Evolutionary conservation across 176 grass and related monocot species (phyloP).

Genomic region (Phragmites australis): DNA sequence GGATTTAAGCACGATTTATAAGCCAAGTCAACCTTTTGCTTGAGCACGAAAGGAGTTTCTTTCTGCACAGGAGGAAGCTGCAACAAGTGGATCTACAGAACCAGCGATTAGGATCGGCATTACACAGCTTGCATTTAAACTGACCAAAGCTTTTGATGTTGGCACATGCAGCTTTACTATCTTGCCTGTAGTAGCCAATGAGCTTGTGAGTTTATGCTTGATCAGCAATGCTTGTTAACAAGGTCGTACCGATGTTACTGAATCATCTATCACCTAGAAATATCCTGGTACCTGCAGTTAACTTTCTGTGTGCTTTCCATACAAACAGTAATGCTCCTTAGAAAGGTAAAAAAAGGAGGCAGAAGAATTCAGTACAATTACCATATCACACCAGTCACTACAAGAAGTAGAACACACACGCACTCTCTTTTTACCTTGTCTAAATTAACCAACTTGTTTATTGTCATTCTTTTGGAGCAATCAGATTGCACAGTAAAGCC

Average conservation of each 20-base stretch:
- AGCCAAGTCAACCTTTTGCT: slow-evolving; percentile 68
- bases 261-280: background rate
- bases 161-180: slow-evolving; percentile 72
- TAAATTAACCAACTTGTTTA: slow-evolving; percentile 33
- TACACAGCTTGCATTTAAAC: slow-evolving; percentile 59
- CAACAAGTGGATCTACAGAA: slow-evolving; percentile 49
- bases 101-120: slow-evolving; percentile 57
- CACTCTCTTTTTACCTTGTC: slow-evolving; percentile 25
- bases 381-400: slow-evolving; percentile 19
- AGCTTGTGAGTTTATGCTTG: slow-evolving; percentile 26
- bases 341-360: slow-evolving; percentile 1
- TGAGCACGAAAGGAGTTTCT: slow-evolving; percentile 82
- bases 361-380: background rate
- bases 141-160: slow-evolving; percentile 64
- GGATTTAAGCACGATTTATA: slow-evolving; percentile 73
- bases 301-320: slow-evolving; percentile 1
- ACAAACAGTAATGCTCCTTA: background rate
- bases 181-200: background rate
- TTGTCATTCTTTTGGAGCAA: slow-evolving; percentile 23
- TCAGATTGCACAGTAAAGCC: background rate
- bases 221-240: slow-evolving; percentile 4
- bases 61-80: slow-evolving; percentile 61
- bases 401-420: background rate
- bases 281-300: background rate
- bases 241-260: background rate